Base-by-base conservation (phyloP, 305 asterid species). In the Withania somnifera region DNA sequence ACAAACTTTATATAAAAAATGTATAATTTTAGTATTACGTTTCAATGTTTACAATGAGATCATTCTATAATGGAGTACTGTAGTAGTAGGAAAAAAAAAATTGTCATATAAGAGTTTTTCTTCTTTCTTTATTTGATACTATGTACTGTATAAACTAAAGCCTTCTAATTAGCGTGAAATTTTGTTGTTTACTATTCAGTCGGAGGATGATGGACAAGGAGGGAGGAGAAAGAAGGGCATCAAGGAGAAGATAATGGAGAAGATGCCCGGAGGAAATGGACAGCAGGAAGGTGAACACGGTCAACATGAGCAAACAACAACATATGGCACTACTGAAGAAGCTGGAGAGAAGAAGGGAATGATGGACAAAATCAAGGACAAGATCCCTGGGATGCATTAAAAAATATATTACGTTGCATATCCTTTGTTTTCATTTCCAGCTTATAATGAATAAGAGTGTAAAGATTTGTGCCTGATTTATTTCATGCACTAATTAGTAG, bases 151-250 rank as follows among this genome's bases (percentile, higher is more conserved):
- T n/a, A 42, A 42, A 60, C 5, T 57, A 60, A 22, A 26, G 4
- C 38, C 3, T 26, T 60, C n/a, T 26, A 13, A 47, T 50, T 50
- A 64, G 9, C 28, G 10, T 66, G 51, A 17, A n/a, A n/a, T n/a
- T n/a, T 51, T 51, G 14, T 50, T n/a, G 15, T 28, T 28, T 26
- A n/a, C 10, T 53, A 6, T 78, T 38, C 80, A 83, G 86, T 90
- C 91, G 3, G 93, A 90, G 91, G 91, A 88, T 73, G 92, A 88
- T 22, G 94, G 92, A 57, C 20, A 57, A 38, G 94, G 92, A 11
- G 92, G 92, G 60, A 88, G 92, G 56, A 89, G 90, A 5, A 89
- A 90, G 91, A 88, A 90, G 82, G 92, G 91, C 2, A 58, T 88
- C 1, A 89, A 85, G 82, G 84, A 84, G 53, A 86, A 84, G 86